These are phyloP conservation scores for Cryptosporidium viatorum DNA, from an alignment of 169 alveolate genomes.

Conservation along the genomic window DNA sequence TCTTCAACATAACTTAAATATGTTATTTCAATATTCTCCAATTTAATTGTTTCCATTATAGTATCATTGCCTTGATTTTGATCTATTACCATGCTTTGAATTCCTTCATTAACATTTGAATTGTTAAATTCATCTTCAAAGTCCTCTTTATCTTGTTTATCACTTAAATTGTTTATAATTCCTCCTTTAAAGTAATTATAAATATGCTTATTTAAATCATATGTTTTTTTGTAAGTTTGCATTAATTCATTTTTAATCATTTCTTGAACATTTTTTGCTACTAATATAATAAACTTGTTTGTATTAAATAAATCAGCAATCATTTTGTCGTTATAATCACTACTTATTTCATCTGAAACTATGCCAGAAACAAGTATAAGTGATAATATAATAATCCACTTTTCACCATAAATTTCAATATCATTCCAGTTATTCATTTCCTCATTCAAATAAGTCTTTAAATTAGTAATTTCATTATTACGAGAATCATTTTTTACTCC, in stretches of 20 bases:
- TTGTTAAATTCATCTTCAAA: background rate
- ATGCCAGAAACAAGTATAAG: background rate
- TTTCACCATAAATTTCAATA: slow-evolving; percentile 40
- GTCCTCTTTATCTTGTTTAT: background rate
- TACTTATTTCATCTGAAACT: slow-evolving; percentile 1
- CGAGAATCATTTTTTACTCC: background rate
- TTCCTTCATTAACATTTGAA: background rate
- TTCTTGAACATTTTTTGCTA: background rate
- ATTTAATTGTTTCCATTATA: background rate
- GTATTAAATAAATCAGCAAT: background rate
- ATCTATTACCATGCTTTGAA: background rate
- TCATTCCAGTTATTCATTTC: slow-evolving; percentile 28
- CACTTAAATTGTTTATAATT: background rate
- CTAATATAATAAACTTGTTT: background rate
- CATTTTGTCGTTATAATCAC: background rate
- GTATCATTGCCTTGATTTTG: slow-evolving; percentile 5
- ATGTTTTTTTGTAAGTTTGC: background rate
- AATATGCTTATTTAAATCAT: background rate
- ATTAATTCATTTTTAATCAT: background rate
- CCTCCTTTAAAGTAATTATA: background rate
- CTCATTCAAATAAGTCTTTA: slow-evolving; percentile 1
- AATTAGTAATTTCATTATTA: background rate
- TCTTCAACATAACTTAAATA: slow-evolving; percentile 20
- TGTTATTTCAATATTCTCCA: background rate
- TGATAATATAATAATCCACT: slow-evolving; percentile 32